Evolutionary conservation across 768 basidiomycete genomes (phyloP), one percentile per base, ranked within the genome.

Genomic region (Phlegmacium glaucopus): DNA sequence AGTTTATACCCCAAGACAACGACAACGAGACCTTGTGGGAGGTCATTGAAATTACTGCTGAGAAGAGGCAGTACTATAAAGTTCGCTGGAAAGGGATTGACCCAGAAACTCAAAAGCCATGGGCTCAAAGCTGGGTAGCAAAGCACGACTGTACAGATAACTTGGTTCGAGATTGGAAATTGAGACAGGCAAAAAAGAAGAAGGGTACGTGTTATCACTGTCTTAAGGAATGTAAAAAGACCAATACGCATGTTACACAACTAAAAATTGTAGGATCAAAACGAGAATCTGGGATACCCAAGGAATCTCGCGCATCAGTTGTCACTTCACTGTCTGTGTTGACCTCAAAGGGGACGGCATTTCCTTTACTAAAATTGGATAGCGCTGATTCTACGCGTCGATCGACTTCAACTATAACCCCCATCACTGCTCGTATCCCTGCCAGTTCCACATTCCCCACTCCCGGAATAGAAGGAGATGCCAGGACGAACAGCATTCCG

Each of bases 71-170:
- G n/a, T n/a, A n/a, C n/a, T 94, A 85, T 61, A 76, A 70, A 44
- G 80, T 92, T 6, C 72, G 72, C 47, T 94, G 90, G 90, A 78
- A 63, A 16, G 90, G 88, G 1, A 39, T 64, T 0, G 79, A 91
- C 57, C 80, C 83, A 0, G 60, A 66, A 7, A 87, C 83, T 0
- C 69, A 72, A 13, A 80, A 82, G 44, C 79, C 81, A 0, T 93
- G 85, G 85, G 44, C 72, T 3, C 78, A 77, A 41, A 80, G 77
- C 36, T 93, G 90, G 91, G 82, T 85, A 1, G 52, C 62, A 8
- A 87, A 81, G 61, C 61, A 68, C n/a, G 83, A 88, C 58, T 83
- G 81, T 48, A 90, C 88, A 1, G 62, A 77, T 28, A 77, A 79
- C 22, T 63, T 91, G 9, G 81, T 90, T 12, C 32, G 54, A 6